phyloP scores from a whole-genome alignment of 2,329 filamentous ascomycete species.

The Colletotrichum liaoningense region DNA sequence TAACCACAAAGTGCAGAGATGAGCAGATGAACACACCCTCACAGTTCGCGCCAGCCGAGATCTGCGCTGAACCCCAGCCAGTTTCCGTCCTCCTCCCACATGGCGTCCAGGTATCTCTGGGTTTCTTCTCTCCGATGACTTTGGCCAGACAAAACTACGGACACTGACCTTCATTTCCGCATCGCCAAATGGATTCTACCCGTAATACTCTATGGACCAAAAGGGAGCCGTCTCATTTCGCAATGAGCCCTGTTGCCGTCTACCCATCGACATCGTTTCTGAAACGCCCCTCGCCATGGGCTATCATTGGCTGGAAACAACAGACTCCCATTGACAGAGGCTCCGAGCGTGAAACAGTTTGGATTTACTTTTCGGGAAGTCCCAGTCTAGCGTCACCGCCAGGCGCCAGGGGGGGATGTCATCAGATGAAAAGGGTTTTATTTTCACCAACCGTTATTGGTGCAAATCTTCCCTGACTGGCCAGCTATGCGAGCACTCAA shows the following conservation, averaged over 20 bases:
- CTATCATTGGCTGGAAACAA: slow-evolving; percentile 10
- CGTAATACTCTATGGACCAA: neutral
- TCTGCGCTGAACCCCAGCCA: slow-evolving; percentile 26
- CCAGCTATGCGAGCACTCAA: neutral
- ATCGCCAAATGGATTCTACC: slow-evolving; percentile 2
- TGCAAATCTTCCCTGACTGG: slow-evolving; percentile 15
- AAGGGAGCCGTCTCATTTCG: slow-evolving; percentile 6
- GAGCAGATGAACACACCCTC: slow-evolving; percentile 30
- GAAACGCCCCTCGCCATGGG: neutral
- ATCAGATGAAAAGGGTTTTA: slow-evolving; percentile 28
- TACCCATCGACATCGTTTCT: neutral
- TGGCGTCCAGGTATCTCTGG: slow-evolving; percentile 25
- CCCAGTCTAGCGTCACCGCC: slow-evolving; percentile 23
- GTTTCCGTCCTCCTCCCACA: slow-evolving; percentile 21
- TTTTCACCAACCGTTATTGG: slow-evolving; percentile 12
- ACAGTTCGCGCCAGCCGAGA: slow-evolving; percentile 11
- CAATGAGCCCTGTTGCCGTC: neutral
- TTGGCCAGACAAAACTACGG: neutral
- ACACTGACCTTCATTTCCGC: slow-evolving; percentile 16
- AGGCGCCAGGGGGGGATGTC: slow-evolving; percentile 15
- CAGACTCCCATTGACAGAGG: slow-evolving; percentile 5
- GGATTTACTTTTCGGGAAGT: slow-evolving; percentile 25
- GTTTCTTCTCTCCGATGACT: neutral
- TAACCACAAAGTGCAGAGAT: slow-evolving; percentile 15
- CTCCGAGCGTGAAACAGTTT: slow-evolving; percentile 28